Conservation (phyloP, 2,329 filamentous ascomycete genomes). For the Monilinia laxa region DNA sequence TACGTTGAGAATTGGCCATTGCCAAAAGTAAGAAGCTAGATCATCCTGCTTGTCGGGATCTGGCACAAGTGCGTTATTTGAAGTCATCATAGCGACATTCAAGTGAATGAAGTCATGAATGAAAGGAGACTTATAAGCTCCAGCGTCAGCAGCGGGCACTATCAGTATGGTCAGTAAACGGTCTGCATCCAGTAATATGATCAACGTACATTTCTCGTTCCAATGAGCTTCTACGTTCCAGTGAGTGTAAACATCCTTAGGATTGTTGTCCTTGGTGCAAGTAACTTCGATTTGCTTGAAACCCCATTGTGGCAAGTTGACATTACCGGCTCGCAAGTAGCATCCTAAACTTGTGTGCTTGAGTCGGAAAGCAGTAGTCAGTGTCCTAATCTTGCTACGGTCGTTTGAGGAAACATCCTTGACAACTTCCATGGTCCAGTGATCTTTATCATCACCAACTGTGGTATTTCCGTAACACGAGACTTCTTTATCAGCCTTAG, state of each 20-base stretch:
- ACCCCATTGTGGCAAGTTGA: constrained; percentile 97
- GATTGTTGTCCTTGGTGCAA: constrained; percentile 90
- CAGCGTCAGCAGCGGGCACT: constrained; percentile 87
- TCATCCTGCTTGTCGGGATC: constrained; percentile 99
- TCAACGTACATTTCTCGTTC: constrained; percentile 82
- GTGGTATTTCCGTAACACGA: constrained; percentile 96
- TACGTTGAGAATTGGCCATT: constrained; percentile 95
- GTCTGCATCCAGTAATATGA: background rate
- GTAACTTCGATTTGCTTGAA: constrained; percentile 99
- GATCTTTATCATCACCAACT: constrained; percentile 94
- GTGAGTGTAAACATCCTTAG: constrained; percentile 90
- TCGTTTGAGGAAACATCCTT: constrained; percentile 78
- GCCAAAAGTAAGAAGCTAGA: constrained; percentile 94
- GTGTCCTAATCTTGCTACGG: constrained; percentile 78
- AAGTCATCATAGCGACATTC: constrained; percentile 99
- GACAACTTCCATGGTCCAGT: constrained; percentile 93
- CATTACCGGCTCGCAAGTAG: constrained; percentile 92
- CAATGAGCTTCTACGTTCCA: constrained; percentile 97
- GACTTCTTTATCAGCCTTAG: constrained; percentile 88
- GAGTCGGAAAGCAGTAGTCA: constrained; percentile 90
- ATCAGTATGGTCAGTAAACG: constrained; percentile 39
- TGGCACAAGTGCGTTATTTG: constrained; percentile 95
- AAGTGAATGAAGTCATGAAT: constrained; percentile 96
- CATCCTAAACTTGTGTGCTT: constrained; percentile 80
- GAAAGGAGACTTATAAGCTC: constrained; percentile 94